Conservation (phyloP, 768 basidiomycete genomes). For the Kondoa subrosea region DNA sequence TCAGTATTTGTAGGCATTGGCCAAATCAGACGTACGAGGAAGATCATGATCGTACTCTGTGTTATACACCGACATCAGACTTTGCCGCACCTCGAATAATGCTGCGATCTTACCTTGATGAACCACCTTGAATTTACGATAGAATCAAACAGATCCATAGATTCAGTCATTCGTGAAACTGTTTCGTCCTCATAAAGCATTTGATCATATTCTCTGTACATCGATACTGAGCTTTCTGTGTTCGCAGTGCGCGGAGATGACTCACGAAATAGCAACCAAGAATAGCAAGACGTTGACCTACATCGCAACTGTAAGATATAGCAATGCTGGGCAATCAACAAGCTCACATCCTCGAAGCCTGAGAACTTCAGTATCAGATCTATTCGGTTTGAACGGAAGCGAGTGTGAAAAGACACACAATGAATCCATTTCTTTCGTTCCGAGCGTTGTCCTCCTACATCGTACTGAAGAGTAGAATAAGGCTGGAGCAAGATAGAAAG, state of each 20-base stretch:
- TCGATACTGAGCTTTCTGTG: neutral
- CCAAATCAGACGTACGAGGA: neutral
- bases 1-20: neutral
- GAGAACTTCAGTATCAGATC: neutral
- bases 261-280: neutral
- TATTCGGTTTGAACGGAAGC: slow-evolving; percentile 4
- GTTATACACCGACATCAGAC: too few relatives aligned
- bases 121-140: neutral
- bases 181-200: neutral
- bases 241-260: neutral
- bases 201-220: neutral
- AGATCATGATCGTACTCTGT: neutral
- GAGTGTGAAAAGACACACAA: neutral
- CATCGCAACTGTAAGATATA: neutral
- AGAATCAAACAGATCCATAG: neutral
- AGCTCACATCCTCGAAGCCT: neutral
- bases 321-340: neutral
- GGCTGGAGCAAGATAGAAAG: too few relatives aligned
- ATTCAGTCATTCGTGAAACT: neutral
- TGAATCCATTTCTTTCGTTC: slow-evolving; percentile 16
- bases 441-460: slow-evolving; percentile 16
- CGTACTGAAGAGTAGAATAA: too few relatives aligned
- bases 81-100: too few relatives aligned
- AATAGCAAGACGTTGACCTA: neutral
- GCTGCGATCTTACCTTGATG: too few relatives aligned